A percentile compares a stretch with the other conserved stretches of the same genome.
phyloP scores from a whole-genome alignment of 2,329 filamentous ascomycete genomes.

The Claviceps maximensis region DNA sequence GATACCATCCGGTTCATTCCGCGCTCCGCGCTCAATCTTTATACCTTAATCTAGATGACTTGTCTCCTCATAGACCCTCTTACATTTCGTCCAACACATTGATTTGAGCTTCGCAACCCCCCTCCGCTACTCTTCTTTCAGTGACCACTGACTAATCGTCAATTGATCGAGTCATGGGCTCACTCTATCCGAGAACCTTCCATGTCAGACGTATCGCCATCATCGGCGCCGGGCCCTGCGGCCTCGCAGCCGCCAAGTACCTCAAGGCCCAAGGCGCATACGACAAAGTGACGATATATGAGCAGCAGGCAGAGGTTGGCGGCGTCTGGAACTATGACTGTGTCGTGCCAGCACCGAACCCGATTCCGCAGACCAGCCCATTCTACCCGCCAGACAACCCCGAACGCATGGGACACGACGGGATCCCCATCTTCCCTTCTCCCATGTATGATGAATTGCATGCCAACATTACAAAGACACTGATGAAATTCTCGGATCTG shows the following conservation, averaged over 20 bases:
- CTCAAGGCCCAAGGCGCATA: conserved; percentile 57
- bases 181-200: conserved; percentile 22
- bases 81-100: background rate
- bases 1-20: no score
- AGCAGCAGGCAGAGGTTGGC: conserved; percentile 64
- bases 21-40: background rate
- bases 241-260: conserved; percentile 70
- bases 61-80: background rate
- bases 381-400: conserved; percentile 51
- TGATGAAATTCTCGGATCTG: conserved; percentile 71
- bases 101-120: background rate
- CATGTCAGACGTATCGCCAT: conserved; percentile 54
- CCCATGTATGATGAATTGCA: conserved; percentile 74
- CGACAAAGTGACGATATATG: conserved; percentile 60
- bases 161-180: conserved; percentile 15
- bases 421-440: conserved; percentile 55
- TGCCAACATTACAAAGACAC: conserved; percentile 68
- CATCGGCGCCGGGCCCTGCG: conserved; percentile 71
- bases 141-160: background rate
- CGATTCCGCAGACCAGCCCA: conserved; percentile 56
- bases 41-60: no score
- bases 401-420: conserved; percentile 28
- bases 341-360: conserved; percentile 30
- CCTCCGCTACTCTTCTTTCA: background rate
- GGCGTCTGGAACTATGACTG: conserved; percentile 77